Conservation (phyloP, 805 yeast genomes). For the Wickerhamomyces queroliae region DNA sequence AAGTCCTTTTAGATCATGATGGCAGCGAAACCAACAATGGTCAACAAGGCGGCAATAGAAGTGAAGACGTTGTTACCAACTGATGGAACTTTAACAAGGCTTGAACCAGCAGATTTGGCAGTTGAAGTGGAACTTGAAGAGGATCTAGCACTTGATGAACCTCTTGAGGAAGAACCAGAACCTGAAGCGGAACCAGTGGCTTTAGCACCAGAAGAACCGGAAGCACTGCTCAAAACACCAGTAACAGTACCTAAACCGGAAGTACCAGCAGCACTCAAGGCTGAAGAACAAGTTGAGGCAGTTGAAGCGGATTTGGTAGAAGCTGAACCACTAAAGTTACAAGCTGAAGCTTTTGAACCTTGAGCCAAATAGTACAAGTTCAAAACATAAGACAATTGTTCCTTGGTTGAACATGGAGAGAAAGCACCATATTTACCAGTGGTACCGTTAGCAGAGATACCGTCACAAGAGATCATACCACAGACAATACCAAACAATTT, state of each 20-base stretch:
- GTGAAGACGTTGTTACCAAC: conserved; percentile 26
- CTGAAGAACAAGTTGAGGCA: conserved; percentile 49
- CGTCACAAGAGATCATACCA: conserved; percentile 49
- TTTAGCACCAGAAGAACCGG: conserved; percentile 16
- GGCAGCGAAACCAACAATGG: conserved; percentile 2
- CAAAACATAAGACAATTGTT: conserved; percentile 57
- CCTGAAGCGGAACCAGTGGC: conserved; percentile 12
- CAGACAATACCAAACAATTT: conserved; percentile 56
- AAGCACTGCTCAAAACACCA: conserved; percentile 20
- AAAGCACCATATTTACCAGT: conserved; percentile 65
- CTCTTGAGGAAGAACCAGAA: conserved; percentile 8
- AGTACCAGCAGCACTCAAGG: conserved; percentile 60
- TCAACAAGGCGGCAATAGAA: conserved; percentile 15
- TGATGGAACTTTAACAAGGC: conserved; percentile 22
- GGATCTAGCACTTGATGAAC: conserved; percentile 18
- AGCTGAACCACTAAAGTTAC: conserved; percentile 69
- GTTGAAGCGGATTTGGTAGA: conserved; percentile 41
- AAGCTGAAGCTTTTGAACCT: conserved; percentile 44
- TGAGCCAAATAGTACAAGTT: conserved; percentile 55
- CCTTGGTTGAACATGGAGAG: conserved; percentile 66
- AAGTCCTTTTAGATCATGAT: background rate
- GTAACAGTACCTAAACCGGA: conserved; percentile 42
- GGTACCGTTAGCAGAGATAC: conserved; percentile 56
- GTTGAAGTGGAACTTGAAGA: conserved; percentile 13
- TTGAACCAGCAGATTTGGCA: conserved; percentile 16